A percentile compares a stretch with the other conserved stretches of the same genome.
These are phyloP conservation scores for Hypomontagnella submonticulosa DNA, from an alignment of 495 filamentous ascomycete genomes.

Conservation along the genomic window DNA sequence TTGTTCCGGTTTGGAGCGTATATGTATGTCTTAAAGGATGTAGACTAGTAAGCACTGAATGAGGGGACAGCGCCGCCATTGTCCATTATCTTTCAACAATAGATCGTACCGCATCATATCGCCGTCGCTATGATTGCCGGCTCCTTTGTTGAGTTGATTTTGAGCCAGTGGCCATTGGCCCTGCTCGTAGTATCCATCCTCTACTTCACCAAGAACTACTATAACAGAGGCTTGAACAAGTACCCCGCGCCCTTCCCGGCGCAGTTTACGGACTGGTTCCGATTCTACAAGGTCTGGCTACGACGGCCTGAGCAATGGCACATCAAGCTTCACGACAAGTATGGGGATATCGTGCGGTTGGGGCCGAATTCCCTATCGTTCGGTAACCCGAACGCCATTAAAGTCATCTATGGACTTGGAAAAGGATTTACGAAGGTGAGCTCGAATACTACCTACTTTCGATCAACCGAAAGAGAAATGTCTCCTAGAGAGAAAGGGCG, in stretches of 20 bases:
- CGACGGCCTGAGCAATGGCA: constrained; percentile 40
- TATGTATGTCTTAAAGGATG: constrained; percentile 10
- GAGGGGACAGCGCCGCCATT: background rate
- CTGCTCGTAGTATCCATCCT: constrained; percentile 7
- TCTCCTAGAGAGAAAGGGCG: background rate
- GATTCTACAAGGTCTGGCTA: constrained; percentile 46
- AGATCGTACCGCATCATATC: background rate
- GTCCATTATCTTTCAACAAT: background rate
- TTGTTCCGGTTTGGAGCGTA: background rate
- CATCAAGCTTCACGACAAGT: constrained; percentile 51
- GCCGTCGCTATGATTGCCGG: constrained; percentile 17
- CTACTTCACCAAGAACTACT: constrained; percentile 24
- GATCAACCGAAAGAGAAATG: background rate
- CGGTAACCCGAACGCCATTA: constrained; percentile 40
- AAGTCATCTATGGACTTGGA: constrained; percentile 40
- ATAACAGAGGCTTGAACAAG: constrained; percentile 40
- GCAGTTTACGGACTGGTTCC: constrained; percentile 45
- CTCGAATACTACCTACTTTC: too few species aligned
- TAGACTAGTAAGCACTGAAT: constrained; percentile 1
- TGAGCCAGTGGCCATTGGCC: constrained; percentile 19
- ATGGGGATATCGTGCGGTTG: constrained; percentile 53
- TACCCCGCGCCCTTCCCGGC: constrained; percentile 50
- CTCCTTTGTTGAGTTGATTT: constrained; percentile 17
- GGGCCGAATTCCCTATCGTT: constrained; percentile 50
- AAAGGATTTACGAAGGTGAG: constrained; percentile 41